Evolutionary conservation across 2,329 filamentous ascomycete genomes (phyloP).

Genomic region (Curvularia eragrostidis): DNA sequence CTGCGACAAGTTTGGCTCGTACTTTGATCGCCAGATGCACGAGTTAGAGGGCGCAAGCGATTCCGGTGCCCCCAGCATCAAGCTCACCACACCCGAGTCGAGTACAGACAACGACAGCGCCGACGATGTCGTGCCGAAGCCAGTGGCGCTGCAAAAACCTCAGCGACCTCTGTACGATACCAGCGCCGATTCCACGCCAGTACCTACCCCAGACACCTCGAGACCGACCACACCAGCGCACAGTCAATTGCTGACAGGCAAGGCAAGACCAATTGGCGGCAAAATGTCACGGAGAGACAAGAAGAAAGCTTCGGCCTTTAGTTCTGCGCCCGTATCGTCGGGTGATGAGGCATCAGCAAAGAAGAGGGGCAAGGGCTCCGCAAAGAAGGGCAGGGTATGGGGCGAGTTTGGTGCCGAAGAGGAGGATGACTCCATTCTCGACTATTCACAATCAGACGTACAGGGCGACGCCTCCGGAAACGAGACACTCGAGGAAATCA

Average conservation of each 20-base stretch:
- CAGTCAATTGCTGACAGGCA: constrained; percentile 73
- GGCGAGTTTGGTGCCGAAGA: constrained; percentile 90
- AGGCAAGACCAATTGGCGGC: constrained; percentile 70
- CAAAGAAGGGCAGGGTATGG: constrained; percentile 91
- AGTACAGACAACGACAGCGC: constrained; percentile 57
- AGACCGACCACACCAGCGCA: constrained; percentile 77
- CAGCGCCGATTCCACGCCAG: constrained; percentile 73
- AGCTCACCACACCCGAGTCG: constrained; percentile 57
- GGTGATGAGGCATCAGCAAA: constrained; percentile 75
- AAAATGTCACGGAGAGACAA: constrained; percentile 83
- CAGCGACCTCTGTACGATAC: constrained; percentile 50
- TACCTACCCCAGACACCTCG: constrained; percentile 75
- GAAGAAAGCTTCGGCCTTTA: constrained; percentile 64
- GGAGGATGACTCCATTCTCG: constrained; percentile 76
- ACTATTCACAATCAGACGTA: constrained; percentile 79
- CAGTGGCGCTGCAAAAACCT: constrained; percentile 59
- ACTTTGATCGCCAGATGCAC: constrained; percentile 90
- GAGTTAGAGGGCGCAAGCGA: constrained; percentile 72
- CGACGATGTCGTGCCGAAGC: constrained; percentile 60
- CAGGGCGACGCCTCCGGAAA: constrained; percentile 57
- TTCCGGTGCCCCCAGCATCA: constrained; percentile 46
- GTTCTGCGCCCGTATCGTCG: constrained; percentile 72
- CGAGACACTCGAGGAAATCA: constrained; percentile 73
- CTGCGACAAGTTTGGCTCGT: constrained; percentile 80
- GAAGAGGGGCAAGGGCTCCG: constrained; percentile 65